Base-by-base conservation (phyloP, 306 rosid genomes). In the Lagenaria siceraria region DNA sequence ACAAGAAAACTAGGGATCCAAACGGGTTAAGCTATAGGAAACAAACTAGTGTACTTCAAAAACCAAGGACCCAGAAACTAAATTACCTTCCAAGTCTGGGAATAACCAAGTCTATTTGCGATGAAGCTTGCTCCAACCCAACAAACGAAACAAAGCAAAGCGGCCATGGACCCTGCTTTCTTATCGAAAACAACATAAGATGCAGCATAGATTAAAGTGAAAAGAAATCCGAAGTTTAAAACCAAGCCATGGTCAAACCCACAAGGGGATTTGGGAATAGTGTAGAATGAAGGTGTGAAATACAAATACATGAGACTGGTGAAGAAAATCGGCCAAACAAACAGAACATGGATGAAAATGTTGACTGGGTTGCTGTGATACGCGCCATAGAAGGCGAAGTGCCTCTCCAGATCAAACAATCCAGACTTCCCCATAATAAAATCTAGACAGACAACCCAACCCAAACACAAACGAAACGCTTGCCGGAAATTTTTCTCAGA, bases 341-440 rank as follows among this genome's bases (percentile, higher is more conserved):
- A 86, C 12, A 90, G 0, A 17, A 80, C 76, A 85, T 95, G 98
- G 14, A 95, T 87, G 17, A 65, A 14, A 7, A 92, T 78, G 80
- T 95, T 92, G 8, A 82, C 13, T 2, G 86, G 92, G 89, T 95
- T 92, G 82, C 90, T 88, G 81, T 95, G 98, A 51, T 95, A 88
- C 0, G 97, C 95, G 8, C 96, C 97, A 65, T 95, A 90, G 87
- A 95, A 95, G 35, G 97, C 92, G 74, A 92, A 95, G 71, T 92
- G 95, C 82, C 66, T 87, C 82, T 95, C 97, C 64, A 95, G 88
- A 86, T 95, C 93, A 19, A 92, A 63, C 43, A 92, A 24, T 4
- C 87, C 90, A 24, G 24, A 10, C 78, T 52, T 72, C 17, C 80
- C 91, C 96, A 90, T 86, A 0, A 36, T 51, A 21, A 36, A 35